Evolutionary conservation across 805 yeast species (phyloP), one percentile per base, ranked within the genome.

Genomic region (Candida railenensis): DNA sequence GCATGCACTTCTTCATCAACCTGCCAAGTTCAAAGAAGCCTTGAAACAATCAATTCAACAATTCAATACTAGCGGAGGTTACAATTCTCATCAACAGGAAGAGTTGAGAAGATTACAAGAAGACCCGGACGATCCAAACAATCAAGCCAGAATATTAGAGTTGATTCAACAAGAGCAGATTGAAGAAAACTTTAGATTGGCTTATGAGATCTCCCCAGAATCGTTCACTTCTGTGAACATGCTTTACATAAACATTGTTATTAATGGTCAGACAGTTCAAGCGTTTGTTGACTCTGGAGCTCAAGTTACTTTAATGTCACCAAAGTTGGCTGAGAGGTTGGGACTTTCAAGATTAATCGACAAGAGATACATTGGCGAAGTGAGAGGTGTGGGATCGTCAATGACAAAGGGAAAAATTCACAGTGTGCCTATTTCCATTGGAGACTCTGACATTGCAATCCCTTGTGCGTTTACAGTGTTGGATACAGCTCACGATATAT

Each of bases 281-380:
- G 98, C 98, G 0, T 89, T 94, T 70, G 96, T 94, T 3, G 99
- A 94, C 62, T 82, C 97, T 0, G 99, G 99, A 2, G 98, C 99
- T 0, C 97, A 90, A 63, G 73, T 81, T 22, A 90, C 99, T 0
- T 84, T 94, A 36, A 81, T 94, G 58, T 82, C 90, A 28, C 87
- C 95, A 1, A 69, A 73, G 37, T 72, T 91, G 52, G 96, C 96
- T 0, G 87, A 85, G 50, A 69, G 73, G 41, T 80, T 91, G 48
- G 87, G 87, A 1, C 67, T 94, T 21, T 67, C 81, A 21, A 81
- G 85, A 53, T 68, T 90, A 46, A 81, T 94, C 4, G 99, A 94
- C 62, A 81, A 69, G 49, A 73, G 97, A 49, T 89, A 83, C 61
- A 73, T 73, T 38, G 96, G 97, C 19, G 82, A 82, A 57, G 97